Conservation (phyloP, 306 rosid genomes). For the Lathyrus sativus region DNA sequence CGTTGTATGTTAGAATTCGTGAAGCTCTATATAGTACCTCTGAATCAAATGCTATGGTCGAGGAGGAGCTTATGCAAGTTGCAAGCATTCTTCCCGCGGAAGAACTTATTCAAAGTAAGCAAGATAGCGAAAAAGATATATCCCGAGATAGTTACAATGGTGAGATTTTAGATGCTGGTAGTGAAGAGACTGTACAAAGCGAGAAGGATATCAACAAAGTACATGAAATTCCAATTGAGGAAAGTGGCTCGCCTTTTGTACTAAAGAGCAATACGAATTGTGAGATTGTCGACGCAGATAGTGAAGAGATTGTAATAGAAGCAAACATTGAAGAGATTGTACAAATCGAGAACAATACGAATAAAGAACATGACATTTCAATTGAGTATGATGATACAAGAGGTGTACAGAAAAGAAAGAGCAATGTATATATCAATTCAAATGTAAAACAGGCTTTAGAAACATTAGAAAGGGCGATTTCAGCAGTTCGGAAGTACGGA, state of each 20-base stretch:
- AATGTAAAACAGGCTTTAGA: conserved; percentile 75
- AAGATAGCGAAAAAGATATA: conserved; percentile 32
- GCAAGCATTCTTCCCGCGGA: conserved; percentile 39
- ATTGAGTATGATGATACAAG: conserved; percentile 36
- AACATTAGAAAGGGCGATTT: conserved; percentile 76
- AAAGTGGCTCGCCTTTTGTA: conserved; percentile 33
- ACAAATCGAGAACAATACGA: conserved; percentile 40
- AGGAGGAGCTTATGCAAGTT: conserved; percentile 34
- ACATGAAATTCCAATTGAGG: conserved; percentile 28
- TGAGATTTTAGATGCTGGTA: conserved; percentile 17
- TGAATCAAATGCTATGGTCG: conserved; percentile 41
- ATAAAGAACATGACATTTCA: conserved; percentile 29
- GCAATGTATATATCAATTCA: conserved; percentile 50
- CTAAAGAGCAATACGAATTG: conserved; percentile 38
- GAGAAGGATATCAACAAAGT: conserved; percentile 38
- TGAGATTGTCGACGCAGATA: conserved; percentile 66
- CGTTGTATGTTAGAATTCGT: conserved; percentile 59
- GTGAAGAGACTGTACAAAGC: conserved; percentile 52
- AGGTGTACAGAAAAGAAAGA: conserved; percentile 37
- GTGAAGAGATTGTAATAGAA: conserved; percentile 57
- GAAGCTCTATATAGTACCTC: conserved; percentile 45
- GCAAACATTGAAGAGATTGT: conserved; percentile 54
- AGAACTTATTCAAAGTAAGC: conserved; percentile 34
- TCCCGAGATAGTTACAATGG: conserved; percentile 34
- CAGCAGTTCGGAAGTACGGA: conserved; percentile 49